Conservation (phyloP, 441 rosid species). For the Erysimum cheiri region DNA sequence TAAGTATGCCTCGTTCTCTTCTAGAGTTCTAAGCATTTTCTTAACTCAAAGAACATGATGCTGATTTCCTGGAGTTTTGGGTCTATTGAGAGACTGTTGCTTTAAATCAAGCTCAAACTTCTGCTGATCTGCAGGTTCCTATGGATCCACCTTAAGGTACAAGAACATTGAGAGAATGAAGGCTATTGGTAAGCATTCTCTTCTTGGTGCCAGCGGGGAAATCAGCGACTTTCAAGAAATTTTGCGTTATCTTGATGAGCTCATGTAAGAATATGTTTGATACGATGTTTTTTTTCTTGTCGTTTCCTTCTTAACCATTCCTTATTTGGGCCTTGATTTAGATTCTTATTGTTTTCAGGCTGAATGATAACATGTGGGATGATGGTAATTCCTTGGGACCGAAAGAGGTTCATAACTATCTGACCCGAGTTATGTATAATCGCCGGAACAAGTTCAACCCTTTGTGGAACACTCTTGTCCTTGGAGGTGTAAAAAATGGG, state of each 20-base stretch:
- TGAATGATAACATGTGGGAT: constrained; percentile 98
- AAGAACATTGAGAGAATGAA: constrained; percentile 87
- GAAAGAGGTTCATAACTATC: constrained; percentile 93
- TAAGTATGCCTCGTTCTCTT: not conserved
- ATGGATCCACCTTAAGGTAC: constrained; percentile 91
- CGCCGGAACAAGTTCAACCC: constrained; percentile 95
- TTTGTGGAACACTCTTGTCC: constrained; percentile 93
- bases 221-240: constrained; percentile 97
- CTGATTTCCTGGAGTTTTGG: not conserved
- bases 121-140: constrained; percentile 68
- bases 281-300: not conserved
- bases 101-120: not conserved
- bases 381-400: constrained; percentile 98
- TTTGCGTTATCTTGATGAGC: constrained; percentile 82
- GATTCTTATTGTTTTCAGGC: constrained; percentile 50
- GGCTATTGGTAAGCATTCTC: constrained; percentile 92
- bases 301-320: constrained; percentile 1
- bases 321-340: constrained; percentile 33
- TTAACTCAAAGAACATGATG: not conserved
- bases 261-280: constrained; percentile 58
- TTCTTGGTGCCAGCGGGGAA: constrained; percentile 96
- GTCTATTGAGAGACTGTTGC: not conserved
- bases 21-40: not conserved
- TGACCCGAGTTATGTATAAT: constrained; percentile 92
- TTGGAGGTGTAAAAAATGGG: constrained; percentile 95